Percentiles rank a stretch among this genome's conserved stretches.
These are phyloP conservation scores for Polygonum maritimum DNA, from an alignment of 148 eudicot genomes.

Conservation along the genomic window DNA sequence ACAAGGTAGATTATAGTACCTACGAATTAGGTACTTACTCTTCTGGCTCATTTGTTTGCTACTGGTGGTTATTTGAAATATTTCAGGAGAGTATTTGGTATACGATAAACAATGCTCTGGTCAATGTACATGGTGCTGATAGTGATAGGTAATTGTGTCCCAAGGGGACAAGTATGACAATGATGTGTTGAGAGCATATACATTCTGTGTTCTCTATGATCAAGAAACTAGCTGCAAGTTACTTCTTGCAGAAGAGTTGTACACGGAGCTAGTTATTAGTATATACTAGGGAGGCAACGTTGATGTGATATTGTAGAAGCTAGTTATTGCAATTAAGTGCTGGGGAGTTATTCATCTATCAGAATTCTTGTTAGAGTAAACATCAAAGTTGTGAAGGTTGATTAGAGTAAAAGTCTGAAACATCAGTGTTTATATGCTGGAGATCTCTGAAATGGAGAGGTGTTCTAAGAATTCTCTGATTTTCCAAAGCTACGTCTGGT, in stretches of 20 bases:
- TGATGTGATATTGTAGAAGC: too few relatives aligned
- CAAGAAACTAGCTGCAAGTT: too few relatives aligned
- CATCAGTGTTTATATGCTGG: slow-evolving; percentile 79
- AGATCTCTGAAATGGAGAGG: slow-evolving; percentile 60
- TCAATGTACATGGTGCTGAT: too few relatives aligned
- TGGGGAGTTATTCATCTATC: too few relatives aligned
- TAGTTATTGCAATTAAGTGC: too few relatives aligned
- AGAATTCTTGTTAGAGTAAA: slow-evolving; percentile 38
- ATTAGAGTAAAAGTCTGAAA: slow-evolving; percentile 30
- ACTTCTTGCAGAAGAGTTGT: too few relatives aligned
- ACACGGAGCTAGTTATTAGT: too few relatives aligned
- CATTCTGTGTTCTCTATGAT: too few relatives aligned
- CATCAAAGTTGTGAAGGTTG: slow-evolving; percentile 58
- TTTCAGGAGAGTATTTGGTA: neutral
- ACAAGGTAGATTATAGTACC: slow-evolving; percentile 79
- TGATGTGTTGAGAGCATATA: neutral
- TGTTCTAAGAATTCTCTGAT: slow-evolving; percentile 67
- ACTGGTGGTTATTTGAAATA: neutral
- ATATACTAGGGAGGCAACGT: too few relatives aligned
- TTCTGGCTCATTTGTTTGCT: slow-evolving; percentile 16
- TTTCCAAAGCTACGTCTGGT: slow-evolving; percentile 73
- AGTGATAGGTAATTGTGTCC: slow-evolving; percentile 20
- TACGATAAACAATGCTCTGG: too few relatives aligned
- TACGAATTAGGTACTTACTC: slow-evolving; percentile 68
- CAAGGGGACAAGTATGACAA: too few relatives aligned